Base-by-base conservation (phyloP, 2,329 filamentous ascomycete genomes). In the Penicillium polonicum region DNA sequence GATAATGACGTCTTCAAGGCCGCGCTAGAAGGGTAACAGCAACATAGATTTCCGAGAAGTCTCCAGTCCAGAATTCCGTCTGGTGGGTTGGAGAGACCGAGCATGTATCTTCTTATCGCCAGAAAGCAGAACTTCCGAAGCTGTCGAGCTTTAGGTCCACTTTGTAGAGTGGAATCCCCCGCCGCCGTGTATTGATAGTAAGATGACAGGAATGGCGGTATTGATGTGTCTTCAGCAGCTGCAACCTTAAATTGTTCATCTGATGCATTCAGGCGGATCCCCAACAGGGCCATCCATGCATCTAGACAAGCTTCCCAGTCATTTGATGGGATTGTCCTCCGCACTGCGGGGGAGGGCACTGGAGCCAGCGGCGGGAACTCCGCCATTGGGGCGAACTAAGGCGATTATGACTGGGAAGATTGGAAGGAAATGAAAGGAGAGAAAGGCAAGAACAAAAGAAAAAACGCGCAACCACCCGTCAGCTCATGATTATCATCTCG, bases 271-370 rank as follows among this genome's bases (percentile, higher is more conserved):
- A 94, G 74, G 61, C 92, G 84, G 3, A 86, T 82, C 52, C 87
- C 81, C 7, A 85, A 78, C 7, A 96, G 80, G 12, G 84, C 78
- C 19, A 86, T 77, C 91, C 91, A 97, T 36, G 90, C 87, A 61
- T 89, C 84, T 46, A 95, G 78, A 71, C 89, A 91, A 33, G 84
- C 80, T 63, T 88, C 82, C 92, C 92, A 96, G 75, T 96, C 90
- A 50, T 82, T 76, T 4, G 85, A 76, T 39, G 82, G 79, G 59
- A 96, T 83, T 64, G 83, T 83, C 64, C 83, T 82, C 68, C 86
- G 86, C 78, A 91, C 86, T 55, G 80, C 78, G 35, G 83, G 78
- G 60, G 87, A 83, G 19, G 92, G 93, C 67, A 94, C 92, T 21
- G 89, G 84, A 57, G 89, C 91, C 74, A 97, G 82, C 35, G 87